Conservation (phyloP, 1,284 basidiomycete genomes). For the Porogramme epimiltina region DNA sequence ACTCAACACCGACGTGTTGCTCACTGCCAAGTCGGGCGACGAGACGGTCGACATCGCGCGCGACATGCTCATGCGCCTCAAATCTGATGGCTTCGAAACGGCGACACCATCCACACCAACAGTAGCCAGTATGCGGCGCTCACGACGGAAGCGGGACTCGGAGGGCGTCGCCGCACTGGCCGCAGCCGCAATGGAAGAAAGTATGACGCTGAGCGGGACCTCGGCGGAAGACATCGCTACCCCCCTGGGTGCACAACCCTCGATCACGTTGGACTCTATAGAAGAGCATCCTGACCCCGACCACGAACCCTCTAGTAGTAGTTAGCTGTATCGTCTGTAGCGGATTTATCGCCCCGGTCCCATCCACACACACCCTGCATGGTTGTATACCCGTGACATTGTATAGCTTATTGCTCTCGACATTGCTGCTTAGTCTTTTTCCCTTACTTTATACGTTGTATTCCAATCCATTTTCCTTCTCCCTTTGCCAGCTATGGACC, state of each 20-base stretch:
- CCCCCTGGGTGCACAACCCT: conserved; percentile 8
- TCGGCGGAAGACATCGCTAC: conserved; percentile 16
- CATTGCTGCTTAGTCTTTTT: conserved; percentile 21
- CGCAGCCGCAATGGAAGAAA: conserved; percentile 13
- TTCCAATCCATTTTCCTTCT: conserved; percentile 2
- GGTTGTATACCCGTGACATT: conserved; percentile 25
- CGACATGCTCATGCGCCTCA: conserved; percentile 72
- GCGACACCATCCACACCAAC: conserved; percentile 27
- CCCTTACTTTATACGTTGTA: conserved; percentile 20
- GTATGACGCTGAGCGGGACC: conserved; percentile 18
- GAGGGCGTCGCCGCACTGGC: conserved; percentile 22
- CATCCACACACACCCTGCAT: conserved; percentile 8
- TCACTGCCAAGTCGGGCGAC: conserved; percentile 27
- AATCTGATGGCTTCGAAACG: conserved; percentile 49
- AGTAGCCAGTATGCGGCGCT: conserved; percentile 19
- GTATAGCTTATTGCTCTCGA: conserved; percentile 25
- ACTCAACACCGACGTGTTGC: conserved; percentile 39
- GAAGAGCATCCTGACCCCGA: conserved; percentile 18
- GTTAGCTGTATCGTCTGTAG: conserved; percentile 21
- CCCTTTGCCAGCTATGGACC: neutral
- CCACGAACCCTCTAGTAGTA: neutral
- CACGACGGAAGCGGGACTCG: conserved; percentile 24
- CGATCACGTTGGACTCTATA: conserved; percentile 19
- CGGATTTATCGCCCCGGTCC: conserved; percentile 12
- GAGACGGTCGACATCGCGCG: conserved; percentile 66